phyloP scores from a whole-genome alignment of 306 rosid species.

The Rosa multiflora region DNA sequence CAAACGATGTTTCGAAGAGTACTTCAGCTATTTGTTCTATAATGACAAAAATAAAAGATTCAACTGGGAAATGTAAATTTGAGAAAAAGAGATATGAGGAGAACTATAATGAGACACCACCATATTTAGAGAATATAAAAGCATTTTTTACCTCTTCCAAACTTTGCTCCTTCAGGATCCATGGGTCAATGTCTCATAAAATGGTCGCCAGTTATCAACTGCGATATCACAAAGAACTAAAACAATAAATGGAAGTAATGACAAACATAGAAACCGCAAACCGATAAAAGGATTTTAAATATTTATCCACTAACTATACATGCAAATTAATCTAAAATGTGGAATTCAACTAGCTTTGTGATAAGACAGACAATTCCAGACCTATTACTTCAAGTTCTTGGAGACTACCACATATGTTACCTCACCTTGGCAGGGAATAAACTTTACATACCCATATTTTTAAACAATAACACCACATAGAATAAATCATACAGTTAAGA shows the following conservation, averaged over 20 bases:
- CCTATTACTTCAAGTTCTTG: neutral
- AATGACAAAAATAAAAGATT: neutral
- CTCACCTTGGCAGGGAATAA: neutral
- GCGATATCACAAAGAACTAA: constrained; percentile 28
- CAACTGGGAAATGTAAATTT: neutral
- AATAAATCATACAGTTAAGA: neutral
- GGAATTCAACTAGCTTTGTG: neutral
- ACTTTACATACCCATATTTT: neutral
- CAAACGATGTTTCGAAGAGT: neutral
- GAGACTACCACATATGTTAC: neutral
- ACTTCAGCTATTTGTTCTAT: neutral
- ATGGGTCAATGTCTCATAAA: constrained; percentile 52
- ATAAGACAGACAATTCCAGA: neutral
- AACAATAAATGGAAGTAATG: constrained; percentile 13
- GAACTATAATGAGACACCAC: neutral
- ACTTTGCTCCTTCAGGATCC: constrained; percentile 76
- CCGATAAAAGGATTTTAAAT: neutral
- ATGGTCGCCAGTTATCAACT: constrained; percentile 43
- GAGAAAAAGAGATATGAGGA: neutral
- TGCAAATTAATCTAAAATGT: neutral
- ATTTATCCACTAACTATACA: neutral
- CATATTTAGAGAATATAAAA: constrained; percentile 4
- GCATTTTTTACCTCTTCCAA: constrained; percentile 74
- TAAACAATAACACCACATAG: neutral
- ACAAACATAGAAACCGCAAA: constrained; percentile 21